Evolutionary conservation across 768 basidiomycete genomes (phyloP).

Genomic region (Mycena olivaceomarginata): DNA sequence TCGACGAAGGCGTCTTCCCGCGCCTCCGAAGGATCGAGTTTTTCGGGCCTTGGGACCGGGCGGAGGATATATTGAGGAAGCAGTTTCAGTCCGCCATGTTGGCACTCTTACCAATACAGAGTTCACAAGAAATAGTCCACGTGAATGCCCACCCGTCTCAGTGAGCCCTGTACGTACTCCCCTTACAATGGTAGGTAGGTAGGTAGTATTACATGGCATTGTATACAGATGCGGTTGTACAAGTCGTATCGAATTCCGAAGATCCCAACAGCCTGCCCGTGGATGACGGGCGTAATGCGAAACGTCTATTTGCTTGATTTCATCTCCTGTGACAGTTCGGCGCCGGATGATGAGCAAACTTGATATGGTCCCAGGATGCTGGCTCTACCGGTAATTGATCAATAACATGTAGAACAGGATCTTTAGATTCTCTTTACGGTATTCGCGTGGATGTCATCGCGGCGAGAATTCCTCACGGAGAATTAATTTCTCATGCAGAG

Average conservation of each 20-base stretch:
- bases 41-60: conserved; percentile 28
- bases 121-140: not conserved
- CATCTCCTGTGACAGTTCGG: not conserved
- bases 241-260: too few relatives aligned
- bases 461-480: too few relatives aligned
- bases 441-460: too few relatives aligned
- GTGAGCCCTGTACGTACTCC: not conserved
- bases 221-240: too few relatives aligned
- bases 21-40: conserved; percentile 18
- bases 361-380: too few relatives aligned
- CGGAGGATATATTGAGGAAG: conserved; percentile 14
- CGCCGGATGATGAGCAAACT: not conserved
- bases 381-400: too few relatives aligned
- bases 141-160: not conserved
- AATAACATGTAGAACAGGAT: too few relatives aligned
- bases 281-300: not conserved
- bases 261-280: not conserved
- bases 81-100: conserved; percentile 15
- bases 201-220: too few relatives aligned
- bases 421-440: too few relatives aligned
- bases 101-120: conserved; percentile 14
- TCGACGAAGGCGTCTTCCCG: conserved; percentile 10
- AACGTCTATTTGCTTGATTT: not conserved
- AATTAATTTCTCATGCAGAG: too few relatives aligned
- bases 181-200: too few relatives aligned